A percentile compares a stretch with the other conserved stretches of the same genome.
Evolutionary conservation across 2,329 filamentous ascomycete species (phyloP).

Genomic region (Colletotrichum sp.): DNA sequence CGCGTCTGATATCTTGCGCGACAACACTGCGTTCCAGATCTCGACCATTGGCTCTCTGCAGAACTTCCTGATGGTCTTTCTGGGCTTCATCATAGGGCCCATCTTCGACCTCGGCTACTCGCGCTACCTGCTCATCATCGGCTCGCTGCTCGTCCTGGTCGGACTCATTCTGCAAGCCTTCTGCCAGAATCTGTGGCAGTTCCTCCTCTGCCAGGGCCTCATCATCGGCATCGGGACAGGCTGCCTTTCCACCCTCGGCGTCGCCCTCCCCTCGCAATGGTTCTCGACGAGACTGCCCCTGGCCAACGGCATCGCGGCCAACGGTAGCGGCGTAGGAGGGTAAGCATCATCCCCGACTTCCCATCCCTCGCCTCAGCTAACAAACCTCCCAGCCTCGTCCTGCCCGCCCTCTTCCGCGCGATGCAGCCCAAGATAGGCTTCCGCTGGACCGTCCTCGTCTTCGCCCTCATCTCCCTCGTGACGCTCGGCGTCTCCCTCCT

Average conservation of each 20-base stretch:
- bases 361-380: background rate
- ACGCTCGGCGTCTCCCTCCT: constrained; percentile 4
- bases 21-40: constrained; percentile 27
- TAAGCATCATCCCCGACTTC: background rate
- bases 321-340: constrained; percentile 34
- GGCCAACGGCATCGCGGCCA: constrained; percentile 36
- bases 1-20: constrained; percentile 29
- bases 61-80: constrained; percentile 46
- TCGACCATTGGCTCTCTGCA: constrained; percentile 54
- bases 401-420: constrained; percentile 7
- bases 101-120: constrained; percentile 53
- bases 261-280: constrained; percentile 36
- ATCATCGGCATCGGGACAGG: constrained; percentile 50
- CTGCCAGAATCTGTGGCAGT: constrained; percentile 7
- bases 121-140: constrained; percentile 40
- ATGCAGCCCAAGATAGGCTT: constrained; percentile 10
- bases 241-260: constrained; percentile 40
- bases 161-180: constrained; percentile 37
- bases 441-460: constrained; percentile 12
- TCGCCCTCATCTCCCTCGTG: constrained; percentile 9
- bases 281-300: constrained; percentile 32
- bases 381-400: background rate
- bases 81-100: constrained; percentile 47
- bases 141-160: constrained; percentile 46
- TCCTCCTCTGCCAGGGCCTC: constrained; percentile 47